These are phyloP conservation scores for Avena atlantica DNA, from an alignment of 176 grass and related monocot species.

Conservation along the genomic window DNA sequence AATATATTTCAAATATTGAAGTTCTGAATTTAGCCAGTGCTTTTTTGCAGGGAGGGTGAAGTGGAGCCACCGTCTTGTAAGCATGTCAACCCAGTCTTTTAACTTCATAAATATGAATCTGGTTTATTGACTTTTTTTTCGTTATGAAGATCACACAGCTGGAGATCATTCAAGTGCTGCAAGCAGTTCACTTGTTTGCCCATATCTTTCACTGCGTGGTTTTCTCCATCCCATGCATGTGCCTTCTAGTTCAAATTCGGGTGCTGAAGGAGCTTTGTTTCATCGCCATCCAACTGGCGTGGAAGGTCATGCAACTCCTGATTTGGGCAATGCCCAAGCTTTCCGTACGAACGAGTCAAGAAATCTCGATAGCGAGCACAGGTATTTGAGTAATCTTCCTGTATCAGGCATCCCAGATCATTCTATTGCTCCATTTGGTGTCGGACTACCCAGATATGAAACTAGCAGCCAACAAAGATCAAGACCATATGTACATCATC, in stretches of 20 bases:
- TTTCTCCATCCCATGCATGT: slow-evolving; percentile 68
- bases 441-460: slow-evolving; percentile 70
- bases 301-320: slow-evolving; percentile 57
- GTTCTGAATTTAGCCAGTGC: slow-evolving; percentile 32
- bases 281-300: slow-evolving; percentile 63
- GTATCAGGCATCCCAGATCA: slow-evolving; percentile 66
- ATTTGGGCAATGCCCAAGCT: slow-evolving; percentile 57
- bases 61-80: slow-evolving; percentile 67
- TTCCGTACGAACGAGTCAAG: slow-evolving; percentile 67
- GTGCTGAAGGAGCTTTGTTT: slow-evolving; percentile 65
- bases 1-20: slow-evolving; percentile 28
- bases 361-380: slow-evolving; percentile 72
- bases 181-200: slow-evolving; percentile 75
- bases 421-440: slow-evolving; percentile 63
- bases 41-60: slow-evolving; percentile 71
- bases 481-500: slow-evolving; percentile 74
- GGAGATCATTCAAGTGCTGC: slow-evolving; percentile 71
- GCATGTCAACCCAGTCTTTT: slow-evolving; percentile 38
- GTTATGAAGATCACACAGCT: slow-evolving; percentile 63
- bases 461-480: slow-evolving; percentile 64
- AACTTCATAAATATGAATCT: slow-evolving; percentile 25
- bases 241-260: slow-evolving; percentile 61
- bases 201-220: slow-evolving; percentile 70
- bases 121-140: slow-evolving; percentile 39
- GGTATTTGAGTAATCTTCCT: slow-evolving; percentile 65